A percentile compares a stretch with the other conserved stretches of the same genome.
These are phyloP conservation scores for Candida chauliodis DNA, from an alignment of 805 yeast genomes.

Conservation along the genomic window DNA sequence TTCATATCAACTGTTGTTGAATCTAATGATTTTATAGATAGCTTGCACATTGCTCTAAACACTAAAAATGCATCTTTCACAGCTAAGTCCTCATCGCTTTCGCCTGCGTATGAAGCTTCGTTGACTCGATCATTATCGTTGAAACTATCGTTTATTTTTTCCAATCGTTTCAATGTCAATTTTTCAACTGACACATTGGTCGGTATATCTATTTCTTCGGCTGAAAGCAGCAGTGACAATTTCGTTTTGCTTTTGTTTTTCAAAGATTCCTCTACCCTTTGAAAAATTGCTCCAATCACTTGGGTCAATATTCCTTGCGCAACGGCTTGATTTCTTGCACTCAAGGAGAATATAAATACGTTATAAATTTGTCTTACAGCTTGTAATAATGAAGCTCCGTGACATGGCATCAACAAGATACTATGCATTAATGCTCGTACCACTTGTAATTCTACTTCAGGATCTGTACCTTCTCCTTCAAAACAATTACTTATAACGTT, in stretches of 20 bases:
- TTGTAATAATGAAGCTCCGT: slow-evolving; percentile 81
- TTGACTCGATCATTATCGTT: slow-evolving; percentile 50
- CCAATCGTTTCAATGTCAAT: slow-evolving; percentile 60
- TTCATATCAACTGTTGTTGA: slow-evolving; percentile 75
- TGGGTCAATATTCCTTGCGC: slow-evolving; percentile 96
- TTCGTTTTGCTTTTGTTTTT: slow-evolving; percentile 26
- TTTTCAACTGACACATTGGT: slow-evolving; percentile 21
- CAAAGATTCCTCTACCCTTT: slow-evolving; percentile 50
- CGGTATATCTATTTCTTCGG: slow-evolving; percentile 15
- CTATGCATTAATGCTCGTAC: slow-evolving; percentile 89
- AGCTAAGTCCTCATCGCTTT: slow-evolving; percentile 61
- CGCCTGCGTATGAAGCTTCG: slow-evolving; percentile 41
- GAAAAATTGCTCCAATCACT: slow-evolving; percentile 81
- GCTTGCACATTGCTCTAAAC: slow-evolving; percentile 91
- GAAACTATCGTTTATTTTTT: slow-evolving; percentile 47
- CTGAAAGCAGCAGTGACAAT: slow-evolving; percentile 16
- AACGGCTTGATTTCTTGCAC: slow-evolving; percentile 81
- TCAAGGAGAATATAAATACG: slow-evolving; percentile 79
- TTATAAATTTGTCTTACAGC: slow-evolving; percentile 94
- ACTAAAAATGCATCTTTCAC: slow-evolving; percentile 90
- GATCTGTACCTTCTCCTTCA: slow-evolving; percentile 90
- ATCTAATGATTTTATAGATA: slow-evolving; percentile 82
- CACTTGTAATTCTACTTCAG: slow-evolving; percentile 85
- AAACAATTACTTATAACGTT: slow-evolving; percentile 81
- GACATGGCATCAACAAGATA: slow-evolving; percentile 78